Evolutionary conservation across 768 basidiomycete genomes (phyloP).

Genomic region (Termitomyces heimii): DNA sequence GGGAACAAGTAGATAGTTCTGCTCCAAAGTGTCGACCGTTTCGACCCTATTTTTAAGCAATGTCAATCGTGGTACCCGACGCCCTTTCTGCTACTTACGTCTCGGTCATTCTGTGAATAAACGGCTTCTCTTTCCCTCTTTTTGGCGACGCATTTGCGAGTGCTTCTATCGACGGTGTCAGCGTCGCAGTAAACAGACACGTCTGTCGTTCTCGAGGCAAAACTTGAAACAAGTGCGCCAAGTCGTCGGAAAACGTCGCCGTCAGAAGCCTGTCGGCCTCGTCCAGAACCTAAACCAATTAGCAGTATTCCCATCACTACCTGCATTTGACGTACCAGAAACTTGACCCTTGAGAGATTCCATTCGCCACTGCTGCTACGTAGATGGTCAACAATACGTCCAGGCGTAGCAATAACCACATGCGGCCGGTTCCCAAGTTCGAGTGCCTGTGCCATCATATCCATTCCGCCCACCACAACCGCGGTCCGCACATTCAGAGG

Average conservation of each 20-base stretch:
- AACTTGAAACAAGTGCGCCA: slow-evolving; percentile 67
- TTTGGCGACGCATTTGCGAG: slow-evolving; percentile 68
- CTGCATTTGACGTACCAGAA: slow-evolving; percentile 52
- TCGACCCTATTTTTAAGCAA: slow-evolving; percentile 52
- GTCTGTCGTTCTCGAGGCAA: slow-evolving; percentile 90
- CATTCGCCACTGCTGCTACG: slow-evolving; percentile 74
- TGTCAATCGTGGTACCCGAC: not conserved
- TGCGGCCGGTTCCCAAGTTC: slow-evolving; percentile 86
- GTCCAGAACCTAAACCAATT: slow-evolving; percentile 68
- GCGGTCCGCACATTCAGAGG: slow-evolving; percentile 78
- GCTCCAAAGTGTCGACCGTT: slow-evolving; percentile 84
- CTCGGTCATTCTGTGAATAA: slow-evolving; percentile 74
- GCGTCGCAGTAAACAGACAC: slow-evolving; percentile 93
- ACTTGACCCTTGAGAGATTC: slow-evolving; percentile 80
- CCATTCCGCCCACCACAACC: slow-evolving; percentile 96
- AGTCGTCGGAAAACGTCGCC: slow-evolving; percentile 81
- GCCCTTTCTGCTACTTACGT: slow-evolving; percentile 39
- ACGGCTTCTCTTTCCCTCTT: slow-evolving; percentile 81
- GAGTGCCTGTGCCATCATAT: slow-evolving; percentile 91
- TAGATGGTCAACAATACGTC: slow-evolving; percentile 88
- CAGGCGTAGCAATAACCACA: slow-evolving; percentile 93
- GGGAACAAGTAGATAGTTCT: slow-evolving; percentile 87
- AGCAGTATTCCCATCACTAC: not conserved
- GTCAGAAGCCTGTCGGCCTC: slow-evolving; percentile 94
- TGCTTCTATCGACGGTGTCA: slow-evolving; percentile 80